These are phyloP conservation scores for Chaetoceros tenuissimus DNA, from an alignment of 108 stramenopile genomes.

Conservation along the genomic window DNA sequence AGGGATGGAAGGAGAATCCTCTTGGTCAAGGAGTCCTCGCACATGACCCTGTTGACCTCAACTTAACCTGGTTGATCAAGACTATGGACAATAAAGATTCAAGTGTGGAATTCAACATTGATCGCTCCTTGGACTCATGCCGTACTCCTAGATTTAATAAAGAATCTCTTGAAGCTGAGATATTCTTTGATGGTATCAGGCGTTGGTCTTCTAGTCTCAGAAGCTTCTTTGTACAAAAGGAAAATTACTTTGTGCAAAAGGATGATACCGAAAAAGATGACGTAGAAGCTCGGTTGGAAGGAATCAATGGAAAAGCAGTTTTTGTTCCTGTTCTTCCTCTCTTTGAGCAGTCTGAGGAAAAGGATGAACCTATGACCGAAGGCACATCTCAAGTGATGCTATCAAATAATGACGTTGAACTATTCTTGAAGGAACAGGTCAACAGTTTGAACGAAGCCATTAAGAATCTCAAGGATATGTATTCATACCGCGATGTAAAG, in stretches of 20 bases:
- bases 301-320: slow-evolving; percentile 13
- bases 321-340: slow-evolving; percentile 58
- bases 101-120: slow-evolving; percentile 42
- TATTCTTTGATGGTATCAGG: slow-evolving; percentile 22
- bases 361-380: background rate
- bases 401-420: slow-evolving; percentile 20
- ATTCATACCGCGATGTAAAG: too few relatives aligned
- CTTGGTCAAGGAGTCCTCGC: slow-evolving; percentile 11
- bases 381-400: too few relatives aligned
- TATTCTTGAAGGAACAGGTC: slow-evolving; percentile 34
- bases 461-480: slow-evolving; percentile 6
- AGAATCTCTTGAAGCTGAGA: slow-evolving; percentile 31
- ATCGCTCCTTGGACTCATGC: slow-evolving; percentile 28
- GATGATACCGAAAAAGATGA: too few relatives aligned
- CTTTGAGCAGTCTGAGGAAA: slow-evolving; percentile 22
- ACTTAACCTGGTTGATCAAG: slow-evolving; percentile 54
- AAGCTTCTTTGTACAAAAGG: too few relatives aligned
- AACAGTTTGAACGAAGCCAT: slow-evolving; percentile 23
- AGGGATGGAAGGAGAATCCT: slow-evolving; percentile 14
- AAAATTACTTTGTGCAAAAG: too few relatives aligned
- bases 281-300: too few relatives aligned
- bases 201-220: slow-evolving; percentile 23
- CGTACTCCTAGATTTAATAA: slow-evolving; percentile 60
- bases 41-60: slow-evolving; percentile 32
- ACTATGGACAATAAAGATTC: slow-evolving; percentile 26